Evolutionary conservation across 148 eudicot species (phyloP), one percentile per base, ranked within the genome.

Genomic region (Linanthus parryae): DNA sequence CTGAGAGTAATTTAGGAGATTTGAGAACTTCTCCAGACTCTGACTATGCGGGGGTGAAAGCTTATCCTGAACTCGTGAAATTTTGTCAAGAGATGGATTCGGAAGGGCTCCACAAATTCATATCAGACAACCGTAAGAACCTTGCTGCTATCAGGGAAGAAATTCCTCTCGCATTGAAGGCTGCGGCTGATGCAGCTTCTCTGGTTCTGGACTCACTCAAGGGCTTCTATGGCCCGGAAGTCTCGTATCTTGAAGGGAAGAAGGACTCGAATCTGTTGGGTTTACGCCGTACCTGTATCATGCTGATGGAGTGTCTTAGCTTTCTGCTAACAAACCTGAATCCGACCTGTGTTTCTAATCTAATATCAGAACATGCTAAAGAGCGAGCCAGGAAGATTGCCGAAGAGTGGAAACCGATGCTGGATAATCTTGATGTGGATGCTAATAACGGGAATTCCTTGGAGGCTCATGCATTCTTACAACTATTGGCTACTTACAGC

Each of bases 391-490:
- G 74, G 73, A 72, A 74, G 58, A 71, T 84, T 68, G 99, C 96
- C 52, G 79, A 80, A 70, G 84, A 78, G 54, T 94, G 99, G 99
- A 84, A 82, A 69, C 96, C 96, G 8, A 88, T 75, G 74, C 82
- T 94, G 22, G 85, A 75, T 64, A 81, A 82, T 43, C 96, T 94
- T 58, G 96, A 88, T 43, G 58, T 80, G 70, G 96, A 94, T 75
- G 91, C 83, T 44, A 80, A 81, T 66, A 88, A 82, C 68, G 99
- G 99, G 41, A 94, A 94, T 72, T 94, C 96, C 53, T 69, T 94
- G 80, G 99, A 94, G 82, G 99, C 99, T 61, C 99, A 94, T 76
- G 99, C 96, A 61, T 94, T 88, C 50, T 73, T 94, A 58, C 99
- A 94, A 56, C 85, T 94, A 57, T 62, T 94, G 57, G 84, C 82